phyloP scores from a whole-genome alignment of 2,329 filamentous ascomycete genomes.

The Botrytis porri region DNA sequence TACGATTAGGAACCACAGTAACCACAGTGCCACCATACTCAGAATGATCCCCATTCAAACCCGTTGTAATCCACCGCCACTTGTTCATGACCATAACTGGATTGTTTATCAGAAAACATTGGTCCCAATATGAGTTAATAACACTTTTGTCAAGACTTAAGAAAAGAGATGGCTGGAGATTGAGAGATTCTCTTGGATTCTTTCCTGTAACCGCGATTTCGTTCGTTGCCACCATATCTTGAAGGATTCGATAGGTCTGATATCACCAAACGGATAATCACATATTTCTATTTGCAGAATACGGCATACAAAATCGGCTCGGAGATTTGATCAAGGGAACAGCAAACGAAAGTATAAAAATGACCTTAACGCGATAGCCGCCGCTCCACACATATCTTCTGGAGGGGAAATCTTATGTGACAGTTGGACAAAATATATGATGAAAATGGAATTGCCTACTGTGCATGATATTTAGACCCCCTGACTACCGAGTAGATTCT shows the following conservation, averaged over 20 bases:
- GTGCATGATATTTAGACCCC: conserved; percentile 5
- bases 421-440: conserved; percentile 3
- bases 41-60: neutral
- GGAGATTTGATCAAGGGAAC: conserved; percentile 1
- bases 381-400: neutral
- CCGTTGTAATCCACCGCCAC: conserved; percentile 9
- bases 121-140: neutral
- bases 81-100: neutral
- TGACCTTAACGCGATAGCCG: conserved; percentile 16
- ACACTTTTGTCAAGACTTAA: too few relatives aligned
- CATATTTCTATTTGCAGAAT: conserved; percentile 9
- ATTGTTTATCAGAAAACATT: neutral
- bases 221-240: neutral
- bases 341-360: neutral
- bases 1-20: conserved; percentile 14
- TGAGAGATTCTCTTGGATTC: neutral
- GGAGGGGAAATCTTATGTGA: conserved; percentile 2
- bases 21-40: conserved; percentile 4
- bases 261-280: conserved; percentile 2
- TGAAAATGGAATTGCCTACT: conserved; percentile 14
- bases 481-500: neutral
- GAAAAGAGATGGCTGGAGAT: neutral
- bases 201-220: neutral
- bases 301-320: conserved; percentile 8
- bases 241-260: conserved; percentile 1